phyloP scores from a whole-genome alignment of 768 basidiomycete species.

The Porphyrellus cyaneotinctus region DNA sequence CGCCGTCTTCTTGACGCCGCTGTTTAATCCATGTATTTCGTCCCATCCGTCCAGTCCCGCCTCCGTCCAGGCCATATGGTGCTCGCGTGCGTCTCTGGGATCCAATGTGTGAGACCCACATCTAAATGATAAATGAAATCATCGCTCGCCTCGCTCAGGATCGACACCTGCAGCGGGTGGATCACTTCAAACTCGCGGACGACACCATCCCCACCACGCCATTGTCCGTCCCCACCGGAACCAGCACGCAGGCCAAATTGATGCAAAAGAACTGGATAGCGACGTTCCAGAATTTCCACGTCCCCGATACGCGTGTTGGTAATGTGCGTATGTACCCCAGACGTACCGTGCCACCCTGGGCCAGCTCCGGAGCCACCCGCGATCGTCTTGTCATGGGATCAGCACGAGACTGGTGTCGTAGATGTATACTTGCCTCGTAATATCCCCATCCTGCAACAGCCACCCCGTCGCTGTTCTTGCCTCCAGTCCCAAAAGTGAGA shows the following conservation, averaged over 20 bases:
- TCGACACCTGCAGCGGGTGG: constrained; percentile 80
- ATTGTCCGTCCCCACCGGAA: constrained; percentile 69
- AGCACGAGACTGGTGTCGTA: background rate
- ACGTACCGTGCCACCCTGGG: constrained; percentile 84
- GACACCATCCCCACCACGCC: constrained; percentile 80
- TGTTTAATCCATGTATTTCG: constrained; percentile 87
- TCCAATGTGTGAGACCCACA: background rate
- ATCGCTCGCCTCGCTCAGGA: constrained; percentile 69
- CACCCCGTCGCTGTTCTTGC: constrained; percentile 78
- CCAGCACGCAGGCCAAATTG: constrained; percentile 71
- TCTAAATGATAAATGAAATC: background rate
- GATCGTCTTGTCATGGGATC: constrained; percentile 53
- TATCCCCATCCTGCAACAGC: constrained; percentile 85
- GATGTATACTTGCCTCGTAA: constrained; percentile 53
- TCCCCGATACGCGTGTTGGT: constrained; percentile 93
- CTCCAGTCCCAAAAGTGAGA: constrained; percentile 83
- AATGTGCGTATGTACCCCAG: constrained; percentile 91
- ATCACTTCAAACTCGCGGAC: constrained; percentile 79
- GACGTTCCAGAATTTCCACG: constrained; percentile 87
- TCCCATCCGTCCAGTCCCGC: constrained; percentile 64
- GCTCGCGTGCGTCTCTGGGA: constrained; percentile 73
- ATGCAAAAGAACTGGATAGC: constrained; percentile 89
- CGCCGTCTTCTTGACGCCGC: constrained; percentile 62
- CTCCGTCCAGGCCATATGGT: constrained; percentile 85
- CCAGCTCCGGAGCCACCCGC: constrained; percentile 94